A percentile compares a stretch with the other conserved stretches of the same genome.
phyloP scores from a whole-genome alignment of 371 early-diverging fungal species.

The Fennellomyces sp. region DNA sequence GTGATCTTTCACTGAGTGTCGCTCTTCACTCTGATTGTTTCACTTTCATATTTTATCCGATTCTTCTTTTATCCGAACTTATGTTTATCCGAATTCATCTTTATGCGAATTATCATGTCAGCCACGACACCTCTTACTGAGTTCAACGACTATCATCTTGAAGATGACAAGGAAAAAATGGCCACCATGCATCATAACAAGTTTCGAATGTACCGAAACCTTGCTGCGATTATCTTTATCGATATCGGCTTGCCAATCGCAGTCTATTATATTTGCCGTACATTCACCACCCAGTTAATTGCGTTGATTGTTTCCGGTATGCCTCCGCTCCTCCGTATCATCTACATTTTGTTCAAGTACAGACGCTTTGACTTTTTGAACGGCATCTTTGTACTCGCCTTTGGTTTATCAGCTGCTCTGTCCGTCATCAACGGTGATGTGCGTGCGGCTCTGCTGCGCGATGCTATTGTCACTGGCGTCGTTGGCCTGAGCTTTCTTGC shows the following conservation, averaged over 20 bases:
- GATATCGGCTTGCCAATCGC: constrained; percentile 39
- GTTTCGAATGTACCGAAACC: no score
- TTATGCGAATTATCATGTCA: no score
- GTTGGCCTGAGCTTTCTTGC: constrained; percentile 41
- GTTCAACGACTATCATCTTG: no score
- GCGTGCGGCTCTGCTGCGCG: constrained; percentile 41
- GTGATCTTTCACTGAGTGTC: no score
- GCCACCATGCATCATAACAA: no score
- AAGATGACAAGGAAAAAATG: no score
- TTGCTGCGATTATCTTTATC: no score
- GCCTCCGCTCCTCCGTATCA: constrained; percentile 41
- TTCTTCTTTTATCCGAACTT: no score
- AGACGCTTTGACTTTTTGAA: constrained; percentile 45
- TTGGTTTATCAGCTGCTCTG: constrained; percentile 42
- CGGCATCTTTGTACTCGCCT: constrained; percentile 41
- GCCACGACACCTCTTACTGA: no score
- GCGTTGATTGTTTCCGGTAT: constrained; percentile 55
- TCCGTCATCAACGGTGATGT: constrained; percentile 40
- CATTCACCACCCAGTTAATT: constrained; percentile 25
- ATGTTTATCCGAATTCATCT: no score
- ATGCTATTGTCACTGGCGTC: constrained; percentile 40
- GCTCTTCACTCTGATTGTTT: no score
- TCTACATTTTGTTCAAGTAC: constrained; percentile 22
- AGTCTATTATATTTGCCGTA: constrained; percentile 37
- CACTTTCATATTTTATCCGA: no score